Percentiles rank a stretch among this genome's conserved stretches.
Conservation (phyloP, 73 alveolate species). For the Tetrahymena borealis region DNA sequence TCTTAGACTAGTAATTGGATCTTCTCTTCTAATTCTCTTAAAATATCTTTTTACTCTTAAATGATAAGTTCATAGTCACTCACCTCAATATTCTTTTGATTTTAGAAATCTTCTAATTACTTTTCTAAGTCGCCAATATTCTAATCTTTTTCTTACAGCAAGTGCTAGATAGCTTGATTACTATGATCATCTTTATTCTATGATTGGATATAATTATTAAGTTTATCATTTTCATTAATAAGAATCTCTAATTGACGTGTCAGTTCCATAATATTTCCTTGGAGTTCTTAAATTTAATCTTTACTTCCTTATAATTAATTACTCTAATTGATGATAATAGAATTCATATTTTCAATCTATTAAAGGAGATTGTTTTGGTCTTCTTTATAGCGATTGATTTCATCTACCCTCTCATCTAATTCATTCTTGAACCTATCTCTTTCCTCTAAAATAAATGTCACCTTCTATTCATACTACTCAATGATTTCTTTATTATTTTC, state of each 20-base stretch:
- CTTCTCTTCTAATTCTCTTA: neutral
- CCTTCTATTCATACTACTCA: neutral
- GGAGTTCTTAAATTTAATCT: neutral
- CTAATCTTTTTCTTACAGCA: neutral
- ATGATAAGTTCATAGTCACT: neutral
- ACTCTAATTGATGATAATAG: neutral
- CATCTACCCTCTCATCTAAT: neutral
- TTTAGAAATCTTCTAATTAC: neutral
- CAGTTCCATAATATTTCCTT: neutral
- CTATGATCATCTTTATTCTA: neutral
- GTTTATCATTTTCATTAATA: neutral
- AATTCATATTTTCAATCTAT: neutral
- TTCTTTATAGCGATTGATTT: neutral
- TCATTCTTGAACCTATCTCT: neutral
- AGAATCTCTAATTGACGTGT: neutral
- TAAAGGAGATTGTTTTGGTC: neutral
- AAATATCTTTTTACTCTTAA: neutral
- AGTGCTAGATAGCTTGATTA: neutral
- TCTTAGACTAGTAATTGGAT: neutral
- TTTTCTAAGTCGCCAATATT: neutral
- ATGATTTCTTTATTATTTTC: neutral
- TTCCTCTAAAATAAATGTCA: neutral
- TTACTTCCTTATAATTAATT: neutral
- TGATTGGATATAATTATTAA: neutral
- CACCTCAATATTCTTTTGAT: neutral